A percentile compares a stretch with the other conserved stretches of the same genome.
These are phyloP conservation scores for Schwanniomyces occidentalis DNA, from an alignment of 805 yeast species.

Conservation along the genomic window DNA sequence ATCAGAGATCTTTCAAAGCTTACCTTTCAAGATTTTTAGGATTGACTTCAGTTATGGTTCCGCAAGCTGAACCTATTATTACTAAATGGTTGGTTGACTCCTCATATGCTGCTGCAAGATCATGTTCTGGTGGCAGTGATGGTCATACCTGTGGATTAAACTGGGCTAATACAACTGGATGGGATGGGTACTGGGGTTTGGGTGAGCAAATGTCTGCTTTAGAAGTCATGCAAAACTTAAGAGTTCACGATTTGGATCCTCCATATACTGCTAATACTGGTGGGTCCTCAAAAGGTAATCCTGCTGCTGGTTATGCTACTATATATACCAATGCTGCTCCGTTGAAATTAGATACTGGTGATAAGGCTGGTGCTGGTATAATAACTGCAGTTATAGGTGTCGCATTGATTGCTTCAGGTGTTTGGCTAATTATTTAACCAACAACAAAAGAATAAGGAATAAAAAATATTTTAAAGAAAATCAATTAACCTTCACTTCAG, in stretches of 20 bases:
- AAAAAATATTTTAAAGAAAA: no score
- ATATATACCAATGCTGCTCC: slow-evolving; percentile 39
- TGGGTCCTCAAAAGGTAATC: slow-evolving; percentile 68
- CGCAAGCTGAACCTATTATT: slow-evolving; percentile 52
- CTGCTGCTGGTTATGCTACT: slow-evolving; percentile 63
- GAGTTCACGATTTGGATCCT: slow-evolving; percentile 42
- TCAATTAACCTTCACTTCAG: no score
- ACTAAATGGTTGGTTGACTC: slow-evolving; percentile 41
- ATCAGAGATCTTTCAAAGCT: slow-evolving; percentile 92
- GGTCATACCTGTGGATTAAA: slow-evolving; percentile 73
- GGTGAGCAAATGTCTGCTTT: slow-evolving; percentile 81
- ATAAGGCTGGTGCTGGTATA: slow-evolving; percentile 88
- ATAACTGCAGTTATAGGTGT: slow-evolving; percentile 69
- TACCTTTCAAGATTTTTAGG: slow-evolving; percentile 75
- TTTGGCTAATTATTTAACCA: slow-evolving; percentile 44
- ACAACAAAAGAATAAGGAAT: no score
- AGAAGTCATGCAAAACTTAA: slow-evolving; percentile 56
- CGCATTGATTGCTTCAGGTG: slow-evolving; percentile 40
- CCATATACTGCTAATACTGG: slow-evolving; percentile 69
- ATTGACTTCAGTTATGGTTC: slow-evolving; percentile 69
- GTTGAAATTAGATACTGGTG: slow-evolving; percentile 48
- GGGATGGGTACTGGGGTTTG: slow-evolving; percentile 69
- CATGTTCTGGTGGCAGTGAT: slow-evolving; percentile 75
- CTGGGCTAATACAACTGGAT: slow-evolving; percentile 55
- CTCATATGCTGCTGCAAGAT: slow-evolving; percentile 60